phyloP scores from a whole-genome alignment of 768 basidiomycete genomes.

The Strobilomyces echinocephalus region DNA sequence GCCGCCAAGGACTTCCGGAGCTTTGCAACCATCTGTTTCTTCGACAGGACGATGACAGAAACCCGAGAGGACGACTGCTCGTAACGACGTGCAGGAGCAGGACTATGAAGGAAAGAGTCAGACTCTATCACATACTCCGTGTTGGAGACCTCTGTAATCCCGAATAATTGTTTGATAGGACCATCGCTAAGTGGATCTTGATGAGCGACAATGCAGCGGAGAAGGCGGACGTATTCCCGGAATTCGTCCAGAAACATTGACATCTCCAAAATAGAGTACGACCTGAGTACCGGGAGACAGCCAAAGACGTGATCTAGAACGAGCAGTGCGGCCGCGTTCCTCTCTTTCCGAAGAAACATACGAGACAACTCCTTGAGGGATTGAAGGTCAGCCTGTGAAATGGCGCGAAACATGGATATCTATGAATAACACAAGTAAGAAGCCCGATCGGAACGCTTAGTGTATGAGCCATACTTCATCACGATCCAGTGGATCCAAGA shows the following conservation, averaged over 20 bases:
- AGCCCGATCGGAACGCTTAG: fast-evolving
- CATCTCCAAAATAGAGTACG: constrained; percentile 17
- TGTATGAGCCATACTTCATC: constrained; percentile 11
- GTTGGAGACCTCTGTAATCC: constrained; percentile 8
- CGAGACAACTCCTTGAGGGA: constrained; percentile 31
- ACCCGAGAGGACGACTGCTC: neutral
- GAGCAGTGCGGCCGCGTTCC: constrained; percentile 4
- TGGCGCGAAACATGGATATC: constrained; percentile 33
- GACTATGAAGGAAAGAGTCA: constrained; percentile 7
- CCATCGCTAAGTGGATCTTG: constrained; percentile 1
- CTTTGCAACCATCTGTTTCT: constrained; percentile 16
- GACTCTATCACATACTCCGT: constrained; percentile 5
- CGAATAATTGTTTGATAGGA: constrained; percentile 28
- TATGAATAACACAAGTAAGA: neutral
- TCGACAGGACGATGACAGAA: constrained; percentile 7
- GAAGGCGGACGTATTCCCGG: constrained; percentile 2
- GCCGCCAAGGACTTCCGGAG: constrained; percentile 25
- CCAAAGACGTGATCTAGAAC: constrained; percentile 7
- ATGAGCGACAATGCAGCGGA: neutral
- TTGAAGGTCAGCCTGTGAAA: constrained; percentile 19
- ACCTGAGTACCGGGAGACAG: constrained; percentile 13
- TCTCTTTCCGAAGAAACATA: constrained; percentile 20
- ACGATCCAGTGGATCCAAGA: constrained; percentile 2
- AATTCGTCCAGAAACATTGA: constrained; percentile 5
- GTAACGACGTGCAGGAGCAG: neutral